Evolutionary conservation across 306 rosid species (phyloP).

Genomic region (Coriaria nepalensis): DNA sequence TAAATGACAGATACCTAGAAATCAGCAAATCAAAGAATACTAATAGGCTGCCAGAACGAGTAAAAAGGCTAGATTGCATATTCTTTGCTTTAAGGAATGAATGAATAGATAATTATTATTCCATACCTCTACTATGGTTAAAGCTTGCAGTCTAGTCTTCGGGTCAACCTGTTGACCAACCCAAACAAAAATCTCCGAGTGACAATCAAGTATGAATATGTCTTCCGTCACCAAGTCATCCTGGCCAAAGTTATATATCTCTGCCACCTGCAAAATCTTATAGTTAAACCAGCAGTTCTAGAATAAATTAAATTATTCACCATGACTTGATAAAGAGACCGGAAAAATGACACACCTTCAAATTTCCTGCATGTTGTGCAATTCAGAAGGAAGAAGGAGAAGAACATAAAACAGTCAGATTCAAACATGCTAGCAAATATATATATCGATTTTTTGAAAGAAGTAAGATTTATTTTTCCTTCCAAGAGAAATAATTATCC

Average conservation of each 20-base stretch:
- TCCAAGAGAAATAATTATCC: constrained; percentile 10
- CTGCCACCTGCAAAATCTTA: constrained; percentile 46
- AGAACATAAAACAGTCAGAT: constrained; percentile 15
- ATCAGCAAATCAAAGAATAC: not conserved
- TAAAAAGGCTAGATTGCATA: too few relatives aligned
- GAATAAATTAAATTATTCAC: too few relatives aligned
- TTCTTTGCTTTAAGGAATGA: not conserved
- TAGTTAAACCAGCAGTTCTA: too few relatives aligned
- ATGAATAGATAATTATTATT: constrained; percentile 16
- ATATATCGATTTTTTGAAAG: constrained; percentile 7
- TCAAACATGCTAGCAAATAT: constrained; percentile 7
- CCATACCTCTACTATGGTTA: constrained; percentile 84
- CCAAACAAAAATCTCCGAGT: constrained; percentile 79
- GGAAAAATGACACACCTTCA: constrained; percentile 45
- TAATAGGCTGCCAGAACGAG: not conserved
- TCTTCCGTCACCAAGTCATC: constrained; percentile 99
- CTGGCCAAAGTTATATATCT: constrained; percentile 84
- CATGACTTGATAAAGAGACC: constrained; percentile 11
- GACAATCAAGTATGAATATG: constrained; percentile 65
- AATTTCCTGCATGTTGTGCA: constrained; percentile 39
- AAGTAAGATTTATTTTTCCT: constrained; percentile 3
- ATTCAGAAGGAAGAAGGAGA: constrained; percentile 7
- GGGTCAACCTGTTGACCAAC: constrained; percentile 71
- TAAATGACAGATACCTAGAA: too few relatives aligned
- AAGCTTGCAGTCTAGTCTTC: constrained; percentile 49